Conservation (phyloP, 768 basidiomycete species). For the Arthromyces matolae region DNA sequence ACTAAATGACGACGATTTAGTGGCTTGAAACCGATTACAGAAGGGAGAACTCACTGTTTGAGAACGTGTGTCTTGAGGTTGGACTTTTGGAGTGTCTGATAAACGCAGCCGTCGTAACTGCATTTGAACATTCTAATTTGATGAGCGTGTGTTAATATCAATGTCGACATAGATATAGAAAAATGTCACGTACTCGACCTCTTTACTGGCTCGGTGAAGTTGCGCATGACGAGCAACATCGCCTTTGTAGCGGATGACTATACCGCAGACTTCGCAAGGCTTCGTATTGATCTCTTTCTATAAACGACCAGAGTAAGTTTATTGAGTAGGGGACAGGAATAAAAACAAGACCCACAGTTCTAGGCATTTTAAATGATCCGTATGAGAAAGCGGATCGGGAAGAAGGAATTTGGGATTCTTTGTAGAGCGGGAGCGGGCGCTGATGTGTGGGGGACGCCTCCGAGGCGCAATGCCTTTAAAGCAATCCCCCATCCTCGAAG, state of each 20-base stretch:
- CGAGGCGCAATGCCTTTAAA: conserved; percentile 7
- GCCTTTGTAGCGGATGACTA: conserved; percentile 16
- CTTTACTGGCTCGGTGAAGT: conserved; percentile 11
- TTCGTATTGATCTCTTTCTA: conserved; percentile 17
- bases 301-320: background rate
- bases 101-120: conserved; percentile 22
- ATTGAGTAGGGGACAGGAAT: background rate
- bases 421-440: too few species aligned
- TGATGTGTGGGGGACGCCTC: background rate
- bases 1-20: conserved; percentile 16
- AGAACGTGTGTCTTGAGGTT: conserved; percentile 31
- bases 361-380: conserved; percentile 11
- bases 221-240: conserved; percentile 16
- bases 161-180: background rate
- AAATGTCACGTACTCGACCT: conserved; percentile 5
- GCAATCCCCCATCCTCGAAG: conserved; percentile 3
- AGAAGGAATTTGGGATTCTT: background rate
- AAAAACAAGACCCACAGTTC: conserved; percentile 7
- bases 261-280: conserved; percentile 17
- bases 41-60: conserved; percentile 24
- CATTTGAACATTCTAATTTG: conserved; percentile 29
- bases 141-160: background rate
- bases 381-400: background rate
- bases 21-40: background rate
- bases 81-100: conserved; percentile 27